Evolutionary conservation across 345 rosid genomes (phyloP), one percentile per base, ranked within the genome.

Genomic region (Physaria fendleri): DNA sequence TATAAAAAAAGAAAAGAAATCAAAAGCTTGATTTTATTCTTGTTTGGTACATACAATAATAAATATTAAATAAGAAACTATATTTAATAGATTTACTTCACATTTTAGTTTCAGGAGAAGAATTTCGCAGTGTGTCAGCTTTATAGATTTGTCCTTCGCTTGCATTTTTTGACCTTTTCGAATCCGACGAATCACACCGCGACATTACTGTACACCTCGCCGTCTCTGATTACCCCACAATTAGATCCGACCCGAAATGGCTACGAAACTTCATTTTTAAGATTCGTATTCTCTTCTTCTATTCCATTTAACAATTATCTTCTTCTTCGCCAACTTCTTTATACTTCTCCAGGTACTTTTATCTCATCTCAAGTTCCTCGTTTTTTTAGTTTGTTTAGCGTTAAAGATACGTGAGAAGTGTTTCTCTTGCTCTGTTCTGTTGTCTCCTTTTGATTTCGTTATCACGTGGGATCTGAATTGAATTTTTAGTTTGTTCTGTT

Each of bases 381-480:
- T 33, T 15, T 25, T 46, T 12, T 61, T n/a, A 20, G 56, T 5
- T 48, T 44, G 39, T 23, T 30, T 28, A 18, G 2, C 6, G 0
- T n/a, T 17, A 18, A 32, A 11, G 46, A 51, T 29, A 42, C 22
- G 48, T 25, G 63, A 55, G 2, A 46, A 21, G 41, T 53, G 23
- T 40, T 40, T 39, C 29, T 56, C 24, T 40, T 47, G 64, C 58
- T 54, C 39, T 55, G 62, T 38, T n/a, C n/a, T n/a, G n/a, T n/a
- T n/a, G n/a, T n/a, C n/a, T n/a, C 61, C 52, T 28, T 28, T 35
- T 39, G 6, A 40, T 68, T 15, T 38, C 39, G 22, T n/a, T 23
- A 11, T 70, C 69, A 70, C 69, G 69, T 63, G 74, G 60, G 65
- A 63, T 70, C 69, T 56, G 64, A 35, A n/a, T n/a, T n/a, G n/a